Conservation (phyloP, 257 asterid genomes). For the Plantago major region DNA sequence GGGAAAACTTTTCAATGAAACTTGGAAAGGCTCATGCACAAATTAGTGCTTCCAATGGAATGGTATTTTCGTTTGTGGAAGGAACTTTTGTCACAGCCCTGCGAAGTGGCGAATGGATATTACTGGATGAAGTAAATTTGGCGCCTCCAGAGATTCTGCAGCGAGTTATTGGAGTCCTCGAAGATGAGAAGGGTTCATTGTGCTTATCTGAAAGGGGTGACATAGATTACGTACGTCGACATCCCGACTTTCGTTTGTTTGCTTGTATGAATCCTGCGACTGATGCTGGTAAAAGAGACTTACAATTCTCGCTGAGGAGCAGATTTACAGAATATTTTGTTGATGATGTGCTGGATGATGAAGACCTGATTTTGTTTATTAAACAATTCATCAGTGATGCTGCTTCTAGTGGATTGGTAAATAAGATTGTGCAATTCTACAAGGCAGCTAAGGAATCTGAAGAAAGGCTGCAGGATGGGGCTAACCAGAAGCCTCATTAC, state of each 20-base stretch:
- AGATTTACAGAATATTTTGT: conserved; percentile 90
- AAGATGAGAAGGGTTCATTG: conserved; percentile 77
- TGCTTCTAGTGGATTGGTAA: conserved; percentile 30
- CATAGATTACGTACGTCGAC: conserved; percentile 56
- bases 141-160: conserved; percentile 98
- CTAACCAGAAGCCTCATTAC: conserved; percentile 95
- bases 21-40: conserved; percentile 61
- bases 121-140: conserved; percentile 95
- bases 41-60: conserved; percentile 65
- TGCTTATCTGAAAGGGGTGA: conserved; percentile 96
- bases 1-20: conserved; percentile 62
- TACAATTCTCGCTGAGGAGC: conserved; percentile 69
- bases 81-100: conserved; percentile 87
- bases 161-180: conserved; percentile 87
- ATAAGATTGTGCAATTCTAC: conserved; percentile 61
- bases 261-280: conserved; percentile 99
- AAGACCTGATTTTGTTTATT: conserved; percentile 72
- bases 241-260: conserved; percentile 73
- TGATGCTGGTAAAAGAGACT: conserved; percentile 96
- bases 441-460: conserved; percentile 75
- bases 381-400: conserved; percentile 51
- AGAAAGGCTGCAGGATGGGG: conserved; percentile 95
- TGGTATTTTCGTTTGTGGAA: conserved; percentile 94
- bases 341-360: conserved; percentile 79
- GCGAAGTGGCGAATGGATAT: conserved; percentile 88